Base-by-base conservation (phyloP, 768 basidiomycete species). In the Collybiopsis luxurians region DNA sequence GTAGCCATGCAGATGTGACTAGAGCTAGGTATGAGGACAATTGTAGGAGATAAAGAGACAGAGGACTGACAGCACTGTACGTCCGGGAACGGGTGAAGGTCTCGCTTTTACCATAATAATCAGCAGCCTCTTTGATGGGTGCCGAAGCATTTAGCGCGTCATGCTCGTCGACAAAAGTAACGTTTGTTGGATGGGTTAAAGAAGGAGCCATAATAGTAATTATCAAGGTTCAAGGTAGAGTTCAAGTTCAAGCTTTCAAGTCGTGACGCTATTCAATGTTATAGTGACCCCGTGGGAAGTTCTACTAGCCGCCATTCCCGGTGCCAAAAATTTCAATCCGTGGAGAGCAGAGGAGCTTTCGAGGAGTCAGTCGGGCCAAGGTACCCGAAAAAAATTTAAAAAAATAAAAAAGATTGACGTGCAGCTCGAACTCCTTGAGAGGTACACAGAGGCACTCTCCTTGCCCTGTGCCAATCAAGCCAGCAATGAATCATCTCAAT, bases 71-170 rank as follows among this genome's bases (percentile, higher is more conserved):
- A 59, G 85, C 84, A 61, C 92, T 94, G 71, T 94, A 97, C 0
- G 94, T 96, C 66, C 94, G 79, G 17, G 89, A 85, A 63, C 93
- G 87, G 68, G 86, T 85, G 70, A 85, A 88, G 3, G 85, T 79
- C 66, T 96, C 89, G 43, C 79, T 81, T 19, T 86, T 85, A 42
- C 90, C 90, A 62, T 96, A 96, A 74, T 95, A 95, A 9, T 84
- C 82, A 23, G 85, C 79, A 9, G 92, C 85, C 53, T 95, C 92
- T 36, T 55, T 55, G 28, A 47, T 47, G 7, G 54, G 44, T 12
- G 28, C 75, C 54, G 80, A 79, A 4, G 78, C 65, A 26, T 72
- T 70, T 19, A 73, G 67, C 13, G 62, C 57, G 19, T 76, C 70
- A 19, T 73, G 73, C 56, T 91, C 88, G 61, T 89, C 89, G 61